Evolutionary conservation across 1,284 basidiomycete species (phyloP), one percentile per base, ranked within the genome.

Genomic region (Neolentinus lepideus): DNA sequence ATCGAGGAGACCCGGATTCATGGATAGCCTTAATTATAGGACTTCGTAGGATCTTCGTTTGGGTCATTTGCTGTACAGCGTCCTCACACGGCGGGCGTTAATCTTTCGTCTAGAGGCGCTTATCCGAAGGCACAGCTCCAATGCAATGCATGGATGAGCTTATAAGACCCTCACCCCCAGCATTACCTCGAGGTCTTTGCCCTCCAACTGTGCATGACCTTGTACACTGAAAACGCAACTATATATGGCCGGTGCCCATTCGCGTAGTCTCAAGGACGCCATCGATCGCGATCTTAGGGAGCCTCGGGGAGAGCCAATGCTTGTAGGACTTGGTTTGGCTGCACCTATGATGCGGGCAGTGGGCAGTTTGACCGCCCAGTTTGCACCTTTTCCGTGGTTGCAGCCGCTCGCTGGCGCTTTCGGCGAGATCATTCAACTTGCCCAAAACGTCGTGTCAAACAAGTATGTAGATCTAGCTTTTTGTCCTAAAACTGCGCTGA

Each of bases 321-420:
- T 21, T 3, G 38, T n/a, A 8, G 38, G 8, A n/a, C 38, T 43
- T 21, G 38, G 38, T 4, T 43, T 43, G 16, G 38, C 38, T 6
- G 38, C 38, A n/a, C 38, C 38, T 6, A 6, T 43, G 19, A 4
- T 43, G 16, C 12, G 19, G 12, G 38, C 38, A n/a, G 12, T n/a
- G 16, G 38, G 8, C 38, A 16, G 19, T 16, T 4, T 16, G 19
- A n/a, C 38, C 8, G 74, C 79, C 11, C 63, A 76, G 54, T 73
- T 80, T 38, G 66, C 72, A 19, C 78, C 79, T 8, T 64, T 81
- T 3, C 81, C 81, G 33, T 78, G 70, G 52, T 64, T 82, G 16
- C 67, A 63, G 12, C 71, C 74, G 10, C 70, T 72, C 11, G 70
- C 75, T 26, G 74, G 73, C 11, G 54, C 73, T 1, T 60, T 79